Evolutionary conservation across 2,329 filamentous ascomycete species (phyloP).

Genomic region (Cladosporium sp.): DNA sequence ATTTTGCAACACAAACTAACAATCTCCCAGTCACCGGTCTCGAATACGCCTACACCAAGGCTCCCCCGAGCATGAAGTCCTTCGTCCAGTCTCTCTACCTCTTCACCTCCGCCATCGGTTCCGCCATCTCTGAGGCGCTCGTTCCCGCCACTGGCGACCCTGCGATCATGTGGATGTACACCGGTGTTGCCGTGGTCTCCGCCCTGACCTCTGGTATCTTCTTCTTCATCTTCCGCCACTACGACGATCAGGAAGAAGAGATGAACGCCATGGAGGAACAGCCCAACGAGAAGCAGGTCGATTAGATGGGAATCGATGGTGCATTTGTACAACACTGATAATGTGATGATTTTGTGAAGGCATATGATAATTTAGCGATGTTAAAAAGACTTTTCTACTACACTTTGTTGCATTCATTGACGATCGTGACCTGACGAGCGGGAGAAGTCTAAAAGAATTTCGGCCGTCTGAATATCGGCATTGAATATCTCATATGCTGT

Average conservation of each 20-base stretch:
- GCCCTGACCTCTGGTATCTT: slow-evolving; percentile 31
- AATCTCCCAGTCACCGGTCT: slow-evolving; percentile 45
- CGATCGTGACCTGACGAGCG: neutral
- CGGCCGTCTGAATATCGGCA: no score
- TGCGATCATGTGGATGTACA: slow-evolving; percentile 63
- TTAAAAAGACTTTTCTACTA: slow-evolving; percentile 34
- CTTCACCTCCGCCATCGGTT: slow-evolving; percentile 61
- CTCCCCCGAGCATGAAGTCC: slow-evolving; percentile 50
- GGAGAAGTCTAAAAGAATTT: no score
- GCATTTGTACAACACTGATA: slow-evolving; percentile 8
- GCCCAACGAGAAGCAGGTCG: slow-evolving; percentile 14
- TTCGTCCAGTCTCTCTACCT: slow-evolving; percentile 50
- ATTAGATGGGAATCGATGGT: neutral
- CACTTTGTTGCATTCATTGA: neutral
- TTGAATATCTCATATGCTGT: no score
- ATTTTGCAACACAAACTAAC: neutral
- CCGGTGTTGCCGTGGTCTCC: slow-evolving; percentile 30
- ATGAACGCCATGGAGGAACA: slow-evolving; percentile 51
- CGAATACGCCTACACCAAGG: slow-evolving; percentile 52
- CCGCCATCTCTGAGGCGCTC: slow-evolving; percentile 63
- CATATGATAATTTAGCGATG: slow-evolving; percentile 35
- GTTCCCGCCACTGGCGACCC: slow-evolving; percentile 64
- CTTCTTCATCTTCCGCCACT: slow-evolving; percentile 39
- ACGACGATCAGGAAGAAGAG: slow-evolving; percentile 52
- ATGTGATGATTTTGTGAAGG: slow-evolving; percentile 36